A percentile compares a stretch with the other conserved stretches of the same genome.
Conservation (phyloP, 2,329 filamentous ascomycete genomes). For the Beauveria caledonica region DNA sequence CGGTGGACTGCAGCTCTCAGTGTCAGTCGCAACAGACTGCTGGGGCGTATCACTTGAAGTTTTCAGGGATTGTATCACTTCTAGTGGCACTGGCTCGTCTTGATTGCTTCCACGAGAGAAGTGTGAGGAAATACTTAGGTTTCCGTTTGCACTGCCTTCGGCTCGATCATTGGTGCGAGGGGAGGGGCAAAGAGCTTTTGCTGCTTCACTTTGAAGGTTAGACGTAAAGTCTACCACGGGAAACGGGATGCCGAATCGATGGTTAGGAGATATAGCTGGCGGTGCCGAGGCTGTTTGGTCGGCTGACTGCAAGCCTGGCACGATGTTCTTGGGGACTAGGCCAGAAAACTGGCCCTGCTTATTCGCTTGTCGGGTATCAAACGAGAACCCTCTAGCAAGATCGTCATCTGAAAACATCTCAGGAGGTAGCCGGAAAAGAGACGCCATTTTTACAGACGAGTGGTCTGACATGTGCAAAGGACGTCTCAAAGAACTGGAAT, state of each 20-base stretch:
- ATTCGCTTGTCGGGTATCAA: conserved; percentile 12
- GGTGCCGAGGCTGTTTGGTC: neutral
- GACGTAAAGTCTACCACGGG: neutral
- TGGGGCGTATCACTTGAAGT: neutral
- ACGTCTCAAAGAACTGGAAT: neutral
- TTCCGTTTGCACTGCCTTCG: neutral
- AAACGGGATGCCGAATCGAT: neutral
- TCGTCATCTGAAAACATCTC: conserved; percentile 12
- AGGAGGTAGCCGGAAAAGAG: neutral
- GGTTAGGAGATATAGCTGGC: neutral
- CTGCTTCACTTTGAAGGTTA: neutral
- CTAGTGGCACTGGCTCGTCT: neutral
- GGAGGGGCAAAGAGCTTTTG: neutral
- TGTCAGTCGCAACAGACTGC: neutral
- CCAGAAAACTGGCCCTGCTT: conserved; percentile 16
- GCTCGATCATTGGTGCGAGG: neutral
- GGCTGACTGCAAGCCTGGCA: neutral
- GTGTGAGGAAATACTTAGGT: neutral
- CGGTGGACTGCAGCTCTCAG: neutral
- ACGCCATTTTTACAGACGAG: neutral
- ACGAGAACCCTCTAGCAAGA: conserved; percentile 14
- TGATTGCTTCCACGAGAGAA: neutral
- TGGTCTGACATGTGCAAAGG: neutral
- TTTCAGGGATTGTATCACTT: neutral
- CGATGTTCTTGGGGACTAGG: neutral